phyloP scores from a whole-genome alignment of 306 rosid genomes.

The Quillaja saponaria region DNA sequence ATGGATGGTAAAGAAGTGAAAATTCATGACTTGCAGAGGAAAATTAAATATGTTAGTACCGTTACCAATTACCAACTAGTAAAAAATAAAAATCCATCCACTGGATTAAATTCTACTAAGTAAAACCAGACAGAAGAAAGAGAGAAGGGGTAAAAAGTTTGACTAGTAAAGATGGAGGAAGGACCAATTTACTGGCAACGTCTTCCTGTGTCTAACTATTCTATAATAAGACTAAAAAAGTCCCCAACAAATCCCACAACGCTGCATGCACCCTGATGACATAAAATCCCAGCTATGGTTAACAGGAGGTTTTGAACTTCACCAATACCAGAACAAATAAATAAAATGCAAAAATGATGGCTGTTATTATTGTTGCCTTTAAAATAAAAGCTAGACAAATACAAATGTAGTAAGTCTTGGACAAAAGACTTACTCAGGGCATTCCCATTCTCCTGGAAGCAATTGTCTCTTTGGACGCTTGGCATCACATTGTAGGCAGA shows the following conservation, averaged over 20 bases:
- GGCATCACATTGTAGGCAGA: constrained; percentile 96
- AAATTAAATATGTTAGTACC: too few species aligned
- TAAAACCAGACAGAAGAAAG: background rate
- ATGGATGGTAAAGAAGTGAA: too few species aligned
- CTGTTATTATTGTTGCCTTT: constrained; percentile 3
- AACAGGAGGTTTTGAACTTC: too few species aligned
- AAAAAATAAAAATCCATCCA: background rate
- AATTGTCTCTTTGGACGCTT: constrained; percentile 96
- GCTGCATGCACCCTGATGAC: constrained; percentile 2
- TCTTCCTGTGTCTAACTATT: background rate
- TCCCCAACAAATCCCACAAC: too few species aligned
- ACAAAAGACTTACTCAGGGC: constrained; percentile 77
- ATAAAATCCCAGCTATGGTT: too few species aligned
- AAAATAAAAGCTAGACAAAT: too few species aligned
- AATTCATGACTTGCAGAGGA: too few species aligned
- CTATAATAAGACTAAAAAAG: background rate
- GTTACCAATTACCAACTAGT: background rate
- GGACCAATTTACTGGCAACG: background rate
- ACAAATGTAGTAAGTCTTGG: too few species aligned
- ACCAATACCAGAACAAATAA: too few species aligned
- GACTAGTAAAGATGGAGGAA: constrained; percentile 6
- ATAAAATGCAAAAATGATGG: too few species aligned
- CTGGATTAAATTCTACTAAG: background rate
- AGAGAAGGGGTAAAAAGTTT: too few species aligned
- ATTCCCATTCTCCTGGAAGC: constrained; percentile 99